Percentiles rank a stretch among this genome's conserved stretches.
These are phyloP conservation scores for Anthostomella pinea DNA, from an alignment of 2,329 filamentous ascomycete species.

Conservation along the genomic window DNA sequence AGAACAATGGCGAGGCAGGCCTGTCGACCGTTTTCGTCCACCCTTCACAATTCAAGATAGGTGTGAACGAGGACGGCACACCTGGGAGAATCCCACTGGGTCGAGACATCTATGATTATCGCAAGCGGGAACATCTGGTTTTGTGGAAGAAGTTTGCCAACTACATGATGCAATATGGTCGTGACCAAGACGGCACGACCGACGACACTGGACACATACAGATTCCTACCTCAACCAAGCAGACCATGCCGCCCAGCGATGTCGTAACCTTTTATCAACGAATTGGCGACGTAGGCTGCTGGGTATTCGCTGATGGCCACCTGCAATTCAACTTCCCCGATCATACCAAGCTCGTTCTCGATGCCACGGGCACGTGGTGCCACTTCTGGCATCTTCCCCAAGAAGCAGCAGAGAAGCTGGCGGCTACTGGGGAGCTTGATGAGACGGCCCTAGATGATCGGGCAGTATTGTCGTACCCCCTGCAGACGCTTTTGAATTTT, in stretches of 20 bases:
- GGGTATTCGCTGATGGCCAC: constrained; percentile 77
- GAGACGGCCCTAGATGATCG: constrained; percentile 69
- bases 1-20: constrained; percentile 65
- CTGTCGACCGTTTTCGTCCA: constrained; percentile 62
- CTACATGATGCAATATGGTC: constrained; percentile 71
- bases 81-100: constrained; percentile 60
- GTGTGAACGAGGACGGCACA: constrained; percentile 55
- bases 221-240: constrained; percentile 39
- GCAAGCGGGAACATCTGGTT: constrained; percentile 63
- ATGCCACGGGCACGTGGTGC: constrained; percentile 69
- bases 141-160: constrained; percentile 73
- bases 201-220: constrained; percentile 44
- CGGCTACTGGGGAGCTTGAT: constrained; percentile 63
- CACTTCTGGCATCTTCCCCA: constrained; percentile 74
- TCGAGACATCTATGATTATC: constrained; percentile 62
- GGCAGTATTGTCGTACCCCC: constrained; percentile 67
- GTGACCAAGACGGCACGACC: constrained; percentile 59
- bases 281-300: constrained; percentile 76
- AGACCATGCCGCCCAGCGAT: constrained; percentile 47
- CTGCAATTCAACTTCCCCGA: constrained; percentile 88
- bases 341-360: constrained; percentile 80
- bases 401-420: constrained; percentile 66
- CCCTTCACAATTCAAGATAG: constrained; percentile 58
- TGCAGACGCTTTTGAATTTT: constrained; percentile 73
- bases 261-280: constrained; percentile 80